Percentiles rank a stretch among this genome's conserved stretches.
These are phyloP conservation scores for Rubus idaeus DNA, from an alignment of 306 rosid species.

Conservation along the genomic window DNA sequence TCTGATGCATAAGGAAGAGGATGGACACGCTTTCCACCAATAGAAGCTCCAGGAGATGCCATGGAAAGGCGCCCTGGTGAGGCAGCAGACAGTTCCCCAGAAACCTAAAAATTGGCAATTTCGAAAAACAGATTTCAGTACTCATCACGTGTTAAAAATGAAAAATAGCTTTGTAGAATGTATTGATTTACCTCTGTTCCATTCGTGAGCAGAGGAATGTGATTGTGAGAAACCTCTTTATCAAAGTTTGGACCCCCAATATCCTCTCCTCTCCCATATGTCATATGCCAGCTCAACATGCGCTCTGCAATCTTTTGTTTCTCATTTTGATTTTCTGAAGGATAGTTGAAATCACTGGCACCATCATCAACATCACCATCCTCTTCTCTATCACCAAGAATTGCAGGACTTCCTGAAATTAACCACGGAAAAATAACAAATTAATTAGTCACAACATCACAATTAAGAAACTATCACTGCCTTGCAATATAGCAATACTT, in stretches of 20 bases:
- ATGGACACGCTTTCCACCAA: conserved; percentile 66
- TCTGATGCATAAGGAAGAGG: conserved; percentile 68
- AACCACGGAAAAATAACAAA: conserved; percentile 15
- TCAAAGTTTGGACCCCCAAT: conserved; percentile 60
- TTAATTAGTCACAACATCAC: not conserved
- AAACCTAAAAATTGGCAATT: conserved; percentile 50
- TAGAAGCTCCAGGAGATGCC: conserved; percentile 78
- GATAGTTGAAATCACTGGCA: conserved; percentile 61
- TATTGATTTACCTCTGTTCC: conserved; percentile 74
- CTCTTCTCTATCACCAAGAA: conserved; percentile 76
- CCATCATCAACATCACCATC: conserved; percentile 57
- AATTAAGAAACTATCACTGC: conserved; percentile 5
- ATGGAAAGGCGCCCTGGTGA: conserved; percentile 83
- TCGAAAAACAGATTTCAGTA: conserved; percentile 12
- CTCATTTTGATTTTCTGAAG: conserved; percentile 70
- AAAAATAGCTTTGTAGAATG: conserved; percentile 16
- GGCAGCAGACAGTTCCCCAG: conserved; percentile 94
- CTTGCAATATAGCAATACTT: not conserved
- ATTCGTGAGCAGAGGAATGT: conserved; percentile 54
- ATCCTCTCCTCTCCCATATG: conserved; percentile 67
- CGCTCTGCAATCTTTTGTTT: conserved; percentile 88
- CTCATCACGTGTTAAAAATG: not conserved
- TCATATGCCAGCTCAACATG: conserved; percentile 87
- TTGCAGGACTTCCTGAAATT: conserved; percentile 83
- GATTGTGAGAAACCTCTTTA: conserved; percentile 77